These are phyloP conservation scores for Scedosporium aurantiacum DNA, from an alignment of 2,329 filamentous ascomycete genomes.

Conservation along the genomic window DNA sequence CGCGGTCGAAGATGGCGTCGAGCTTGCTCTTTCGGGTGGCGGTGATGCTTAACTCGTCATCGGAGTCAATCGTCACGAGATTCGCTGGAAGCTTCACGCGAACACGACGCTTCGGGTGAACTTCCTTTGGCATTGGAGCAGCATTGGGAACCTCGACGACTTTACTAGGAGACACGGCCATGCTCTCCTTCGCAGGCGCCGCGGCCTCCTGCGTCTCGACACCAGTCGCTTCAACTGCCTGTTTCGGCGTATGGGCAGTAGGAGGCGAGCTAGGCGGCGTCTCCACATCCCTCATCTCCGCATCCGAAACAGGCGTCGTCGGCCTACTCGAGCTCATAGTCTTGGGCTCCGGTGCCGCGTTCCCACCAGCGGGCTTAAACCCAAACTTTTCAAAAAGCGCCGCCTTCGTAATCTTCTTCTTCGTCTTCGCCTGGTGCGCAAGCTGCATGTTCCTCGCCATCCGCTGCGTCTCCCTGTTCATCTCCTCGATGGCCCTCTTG, in stretches of 20 bases:
- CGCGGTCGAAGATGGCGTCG: constrained; percentile 57
- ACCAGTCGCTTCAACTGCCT: constrained; percentile 10
- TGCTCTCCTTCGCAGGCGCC: constrained; percentile 24
- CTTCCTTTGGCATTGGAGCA: constrained; percentile 11
- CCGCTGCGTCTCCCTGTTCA: constrained; percentile 88
- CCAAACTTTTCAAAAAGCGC: constrained; percentile 80
- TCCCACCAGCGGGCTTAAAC: constrained; percentile 41
- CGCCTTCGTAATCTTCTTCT: constrained; percentile 78
- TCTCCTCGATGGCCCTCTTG: constrained; percentile 90
- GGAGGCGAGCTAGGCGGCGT: constrained; percentile 66
- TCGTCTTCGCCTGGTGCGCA: constrained; percentile 77
- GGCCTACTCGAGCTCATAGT: constrained; percentile 44
- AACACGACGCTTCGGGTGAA: constrained; percentile 33
- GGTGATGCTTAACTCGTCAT: constrained; percentile 56
- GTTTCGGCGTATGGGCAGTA: constrained; percentile 7
- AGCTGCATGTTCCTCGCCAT: constrained; percentile 85
- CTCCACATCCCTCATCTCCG: constrained; percentile 38
- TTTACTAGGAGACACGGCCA: constrained; percentile 19
- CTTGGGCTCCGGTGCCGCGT: constrained; percentile 19
- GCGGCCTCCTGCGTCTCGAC: constrained; percentile 21
- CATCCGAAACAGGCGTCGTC: constrained; percentile 38
- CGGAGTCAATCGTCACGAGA: constrained; percentile 30
- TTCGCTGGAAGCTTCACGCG: constrained; percentile 39
- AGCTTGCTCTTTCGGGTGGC: constrained; percentile 38
- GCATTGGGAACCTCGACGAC: neutral